Percentiles rank a stretch among this genome's conserved stretches.
Evolutionary conservation across 495 filamentous ascomycete genomes (phyloP).

Genomic region (Pseudevernia furfuracea): DNA sequence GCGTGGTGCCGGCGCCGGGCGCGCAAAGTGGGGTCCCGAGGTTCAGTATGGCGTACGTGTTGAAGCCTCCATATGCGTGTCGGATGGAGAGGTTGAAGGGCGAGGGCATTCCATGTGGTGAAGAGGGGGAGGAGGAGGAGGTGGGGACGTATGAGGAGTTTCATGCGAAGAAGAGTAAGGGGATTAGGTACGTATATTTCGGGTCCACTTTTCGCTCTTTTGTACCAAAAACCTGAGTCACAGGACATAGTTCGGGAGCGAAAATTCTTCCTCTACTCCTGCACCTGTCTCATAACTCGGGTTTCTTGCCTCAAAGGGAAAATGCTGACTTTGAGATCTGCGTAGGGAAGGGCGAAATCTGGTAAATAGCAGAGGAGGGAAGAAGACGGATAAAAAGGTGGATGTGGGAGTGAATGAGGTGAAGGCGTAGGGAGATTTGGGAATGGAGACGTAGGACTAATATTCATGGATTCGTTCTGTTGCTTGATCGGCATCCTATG

Average conservation of each 20-base stretch:
- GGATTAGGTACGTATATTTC: too few relatives aligned
- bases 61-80: neutral
- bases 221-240: too few relatives aligned
- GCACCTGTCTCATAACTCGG: too few relatives aligned
- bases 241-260: too few relatives aligned
- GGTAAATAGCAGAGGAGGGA: neutral
- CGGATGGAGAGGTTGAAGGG: neutral
- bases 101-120: neutral
- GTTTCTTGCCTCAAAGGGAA: too few relatives aligned
- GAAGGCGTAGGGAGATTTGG: neutral
- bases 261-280: too few relatives aligned
- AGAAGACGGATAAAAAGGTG: neutral
- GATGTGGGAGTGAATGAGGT: neutral
- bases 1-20: slow-evolving; percentile 25
- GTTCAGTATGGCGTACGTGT: slow-evolving; percentile 15
- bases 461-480: neutral
- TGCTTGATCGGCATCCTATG: neutral
- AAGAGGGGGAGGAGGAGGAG: neutral
- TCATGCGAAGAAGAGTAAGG: neutral
- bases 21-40: slow-evolving; percentile 13
- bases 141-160: neutral
- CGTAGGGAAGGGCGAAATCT: neutral
- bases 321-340: too few relatives aligned
- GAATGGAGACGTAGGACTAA: neutral
- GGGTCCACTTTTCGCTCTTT: too few relatives aligned